Evolutionary conservation across 2,329 filamentous ascomycete species (phyloP), one percentile per base, ranked within the genome.

Genomic region (Fonsecaea pugnacius): DNA sequence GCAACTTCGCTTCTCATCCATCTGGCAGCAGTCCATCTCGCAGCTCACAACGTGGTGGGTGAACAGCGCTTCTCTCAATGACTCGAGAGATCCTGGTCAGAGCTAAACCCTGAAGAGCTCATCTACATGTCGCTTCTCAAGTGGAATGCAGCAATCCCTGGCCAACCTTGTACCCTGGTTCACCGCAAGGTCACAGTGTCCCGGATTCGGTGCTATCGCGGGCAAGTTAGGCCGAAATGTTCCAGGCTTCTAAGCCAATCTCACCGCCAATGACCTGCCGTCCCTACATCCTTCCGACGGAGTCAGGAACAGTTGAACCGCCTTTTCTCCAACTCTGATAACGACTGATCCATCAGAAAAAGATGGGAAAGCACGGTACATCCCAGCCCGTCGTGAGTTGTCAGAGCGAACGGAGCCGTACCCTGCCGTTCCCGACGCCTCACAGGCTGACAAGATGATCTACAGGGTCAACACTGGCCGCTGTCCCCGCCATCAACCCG

Each of bases 371-470:
- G 43, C 43, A 48, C 24, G 43, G 43, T 27, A 48, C 21, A 4
- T 48, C 21, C 8, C 21, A 30, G 18, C 9, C 18, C 43, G 10
- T 10, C 43, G 21, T 48, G 18, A 48, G 43, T 21, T 48, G 43
- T 24, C 21, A 5, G 43, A 48, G 35, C 48, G 36, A 54, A 33
- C 58, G 58, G 58, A 36, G 58, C 58, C 58, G 58, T 60, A 43
- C 14, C 58, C 58, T 60, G 48, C 58, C 58, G 58, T 60, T 16
- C 14, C 58, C 58, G 58, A 60, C 35, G 43, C 57, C 30, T 52
- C 32, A 7, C n/a, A 50, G 57, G 57, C 32, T 14, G 24, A 12
- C 43, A 48, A 27, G 43, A 24, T 24, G 24, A 7, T 4, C 43
- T 14, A 48, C 18, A 10, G 12, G 21, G 43, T 24, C 43, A 24